Evolutionary conservation across 305 asterid genomes (phyloP).

Genomic region (Caryopteris hybrid): DNA sequence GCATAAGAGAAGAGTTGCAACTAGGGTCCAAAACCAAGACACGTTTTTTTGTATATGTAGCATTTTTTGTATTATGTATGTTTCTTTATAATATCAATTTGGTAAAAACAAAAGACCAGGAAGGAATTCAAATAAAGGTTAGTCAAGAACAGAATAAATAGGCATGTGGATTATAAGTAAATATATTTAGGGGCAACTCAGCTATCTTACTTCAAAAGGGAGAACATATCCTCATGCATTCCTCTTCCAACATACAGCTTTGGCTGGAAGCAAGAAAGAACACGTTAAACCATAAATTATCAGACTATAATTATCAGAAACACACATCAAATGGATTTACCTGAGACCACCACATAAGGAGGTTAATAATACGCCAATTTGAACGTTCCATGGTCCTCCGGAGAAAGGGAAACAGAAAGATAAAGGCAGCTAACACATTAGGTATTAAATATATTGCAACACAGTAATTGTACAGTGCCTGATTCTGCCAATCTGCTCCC

Average conservation of each 20-base stretch:
- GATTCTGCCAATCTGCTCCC: slow-evolving; percentile 72
- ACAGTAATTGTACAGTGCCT: slow-evolving; percentile 62
- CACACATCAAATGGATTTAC: slow-evolving; percentile 31
- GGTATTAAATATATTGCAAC: slow-evolving; percentile 82
- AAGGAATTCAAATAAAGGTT: not conserved
- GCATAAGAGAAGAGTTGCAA: too few relatives aligned
- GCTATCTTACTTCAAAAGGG: slow-evolving; percentile 78
- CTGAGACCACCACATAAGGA: slow-evolving; percentile 97
- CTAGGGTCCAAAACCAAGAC: too few relatives aligned
- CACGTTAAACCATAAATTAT: slow-evolving; percentile 20
- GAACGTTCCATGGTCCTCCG: slow-evolving; percentile 85
- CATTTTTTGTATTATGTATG: too few relatives aligned
- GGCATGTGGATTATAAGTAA: not conserved
- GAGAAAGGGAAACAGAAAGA: slow-evolving; percentile 74
- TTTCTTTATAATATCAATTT: too few relatives aligned
- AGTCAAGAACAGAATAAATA: slow-evolving; percentile 9
- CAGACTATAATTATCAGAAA: slow-evolving; percentile 16
- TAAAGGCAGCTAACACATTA: slow-evolving; percentile 65
- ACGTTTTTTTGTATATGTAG: too few relatives aligned
- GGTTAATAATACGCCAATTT: slow-evolving; percentile 54
- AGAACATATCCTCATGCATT: slow-evolving; percentile 85
- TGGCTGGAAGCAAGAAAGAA: slow-evolving; percentile 53
- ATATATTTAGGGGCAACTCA: not conserved
- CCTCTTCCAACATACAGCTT: slow-evolving; percentile 96
- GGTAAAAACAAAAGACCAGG: too few relatives aligned